Conservation (phyloP, 148 eudicot genomes). For the Spergularia marina region DNA sequence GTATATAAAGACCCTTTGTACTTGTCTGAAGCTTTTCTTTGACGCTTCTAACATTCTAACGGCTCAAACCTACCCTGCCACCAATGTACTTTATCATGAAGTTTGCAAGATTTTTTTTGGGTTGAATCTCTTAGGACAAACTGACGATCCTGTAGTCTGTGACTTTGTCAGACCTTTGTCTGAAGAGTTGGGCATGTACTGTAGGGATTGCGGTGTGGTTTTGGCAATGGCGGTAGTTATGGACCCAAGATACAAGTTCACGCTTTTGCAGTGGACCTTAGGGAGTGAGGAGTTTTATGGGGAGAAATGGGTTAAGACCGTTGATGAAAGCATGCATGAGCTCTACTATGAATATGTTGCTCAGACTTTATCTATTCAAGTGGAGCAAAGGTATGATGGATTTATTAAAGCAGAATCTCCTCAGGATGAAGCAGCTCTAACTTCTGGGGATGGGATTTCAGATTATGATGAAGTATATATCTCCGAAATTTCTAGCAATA, state of each 20-base stretch:
- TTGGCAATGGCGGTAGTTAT: slow-evolving; percentile 67
- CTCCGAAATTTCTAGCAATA: slow-evolving; percentile 39
- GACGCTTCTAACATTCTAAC: slow-evolving; percentile 55
- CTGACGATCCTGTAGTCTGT: slow-evolving; percentile 42
- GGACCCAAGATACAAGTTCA: slow-evolving; percentile 86
- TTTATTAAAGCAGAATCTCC: slow-evolving; percentile 34
- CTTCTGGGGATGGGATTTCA: slow-evolving; percentile 36
- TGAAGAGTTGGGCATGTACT: slow-evolving; percentile 55
- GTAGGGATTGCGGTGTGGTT: slow-evolving; percentile 55
- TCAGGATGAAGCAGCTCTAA: slow-evolving; percentile 37
- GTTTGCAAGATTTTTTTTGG: slow-evolving; percentile 57
- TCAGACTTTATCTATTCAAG: slow-evolving; percentile 44
- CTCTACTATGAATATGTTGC: slow-evolving; percentile 66
- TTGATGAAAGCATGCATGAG: slow-evolving; percentile 56
- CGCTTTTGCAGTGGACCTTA: slow-evolving; percentile 58
- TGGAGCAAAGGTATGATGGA: slow-evolving; percentile 44
- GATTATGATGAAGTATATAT: slow-evolving; percentile 61
- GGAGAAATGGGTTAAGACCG: slow-evolving; percentile 40
- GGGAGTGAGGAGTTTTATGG: slow-evolving; percentile 49
- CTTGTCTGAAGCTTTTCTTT: slow-evolving; percentile 49
- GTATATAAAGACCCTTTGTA: slow-evolving; percentile 57
- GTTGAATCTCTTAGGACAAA: slow-evolving; percentile 33
- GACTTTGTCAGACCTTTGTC: slow-evolving; percentile 46
- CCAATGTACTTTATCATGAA: slow-evolving; percentile 56
- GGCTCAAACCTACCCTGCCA: slow-evolving; percentile 45